A percentile compares a stretch with the other conserved stretches of the same genome.
phyloP scores from a whole-genome alignment of 495 filamentous ascomycete species.

The Cercophora samala region DNA sequence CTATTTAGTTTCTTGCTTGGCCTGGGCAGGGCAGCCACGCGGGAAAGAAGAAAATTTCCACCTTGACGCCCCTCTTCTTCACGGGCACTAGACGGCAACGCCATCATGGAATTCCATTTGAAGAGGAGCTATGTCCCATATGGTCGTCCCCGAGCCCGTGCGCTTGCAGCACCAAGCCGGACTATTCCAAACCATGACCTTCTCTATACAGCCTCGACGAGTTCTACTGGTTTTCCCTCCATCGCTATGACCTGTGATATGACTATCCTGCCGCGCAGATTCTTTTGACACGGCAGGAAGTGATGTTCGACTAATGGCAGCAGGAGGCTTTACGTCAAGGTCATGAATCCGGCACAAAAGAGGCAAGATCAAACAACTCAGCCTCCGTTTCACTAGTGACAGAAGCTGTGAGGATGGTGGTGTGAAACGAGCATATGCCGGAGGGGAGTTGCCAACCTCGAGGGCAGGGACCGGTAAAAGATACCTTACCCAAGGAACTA shows the following conservation, averaged over 20 bases:
- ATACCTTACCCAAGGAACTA: background rate
- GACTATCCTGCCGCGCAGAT: background rate
- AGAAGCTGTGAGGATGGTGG: background rate
- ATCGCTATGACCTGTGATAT: background rate
- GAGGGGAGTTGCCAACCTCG: too few relatives aligned
- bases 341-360: background rate
- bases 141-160: background rate
- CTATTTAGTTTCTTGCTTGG: background rate
- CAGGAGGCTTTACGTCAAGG: background rate
- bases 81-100: background rate
- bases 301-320: background rate
- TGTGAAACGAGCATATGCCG: background rate
- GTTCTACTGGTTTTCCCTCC: background rate
- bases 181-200: background rate
- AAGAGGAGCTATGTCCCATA: background rate
- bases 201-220: background rate
- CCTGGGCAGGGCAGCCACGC: background rate
- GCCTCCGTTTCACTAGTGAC: background rate
- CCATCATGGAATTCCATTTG: background rate
- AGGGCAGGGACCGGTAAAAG: background rate
- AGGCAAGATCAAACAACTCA: background rate
- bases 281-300: background rate
- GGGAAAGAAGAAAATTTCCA: background rate
- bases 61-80: background rate
- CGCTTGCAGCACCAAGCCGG: background rate